Conservation (phyloP, 2,329 filamentous ascomycete species). For the Dothideomycetidae sp. region DNA sequence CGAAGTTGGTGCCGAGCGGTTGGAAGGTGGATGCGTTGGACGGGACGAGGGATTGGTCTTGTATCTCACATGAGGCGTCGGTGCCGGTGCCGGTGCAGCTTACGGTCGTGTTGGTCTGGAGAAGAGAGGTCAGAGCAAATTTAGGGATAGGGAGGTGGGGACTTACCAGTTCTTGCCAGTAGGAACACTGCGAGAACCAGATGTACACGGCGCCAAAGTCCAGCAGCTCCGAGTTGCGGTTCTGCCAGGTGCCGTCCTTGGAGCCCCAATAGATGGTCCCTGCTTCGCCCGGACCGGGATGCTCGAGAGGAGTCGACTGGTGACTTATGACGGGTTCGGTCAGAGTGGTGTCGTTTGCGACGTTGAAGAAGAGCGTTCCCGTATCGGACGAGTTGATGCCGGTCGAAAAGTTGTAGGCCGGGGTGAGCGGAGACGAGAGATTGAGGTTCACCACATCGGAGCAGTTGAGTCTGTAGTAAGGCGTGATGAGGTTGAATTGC, state of each 20-base stretch:
- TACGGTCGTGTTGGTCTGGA: no score
- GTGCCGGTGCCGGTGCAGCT: no score
- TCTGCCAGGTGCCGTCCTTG: no score
- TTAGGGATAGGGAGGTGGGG: no score
- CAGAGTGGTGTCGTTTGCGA: not conserved
- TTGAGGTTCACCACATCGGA: not conserved
- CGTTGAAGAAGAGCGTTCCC: not conserved
- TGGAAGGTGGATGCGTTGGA: not conserved
- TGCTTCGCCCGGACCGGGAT: no score
- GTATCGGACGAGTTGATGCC: no score
- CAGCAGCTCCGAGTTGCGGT: not conserved
- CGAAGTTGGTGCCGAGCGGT: not conserved
- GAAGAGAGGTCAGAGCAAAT: no score
- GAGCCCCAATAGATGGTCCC: not conserved
- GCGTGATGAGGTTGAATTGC: not conserved
- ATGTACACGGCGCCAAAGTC: not conserved
- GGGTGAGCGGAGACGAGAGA: not conserved
- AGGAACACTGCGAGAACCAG: not conserved
- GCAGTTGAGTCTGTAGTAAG: not conserved
- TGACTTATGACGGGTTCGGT: no score
- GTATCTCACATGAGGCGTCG: no score
- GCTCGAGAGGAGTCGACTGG: no score
- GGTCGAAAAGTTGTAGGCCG: not conserved
- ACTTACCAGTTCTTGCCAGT: not conserved
- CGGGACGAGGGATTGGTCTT: no score